Evolutionary conservation across 768 basidiomycete genomes (phyloP), one percentile per base, ranked within the genome.

Genomic region (Stropharia rugosoannulata): DNA sequence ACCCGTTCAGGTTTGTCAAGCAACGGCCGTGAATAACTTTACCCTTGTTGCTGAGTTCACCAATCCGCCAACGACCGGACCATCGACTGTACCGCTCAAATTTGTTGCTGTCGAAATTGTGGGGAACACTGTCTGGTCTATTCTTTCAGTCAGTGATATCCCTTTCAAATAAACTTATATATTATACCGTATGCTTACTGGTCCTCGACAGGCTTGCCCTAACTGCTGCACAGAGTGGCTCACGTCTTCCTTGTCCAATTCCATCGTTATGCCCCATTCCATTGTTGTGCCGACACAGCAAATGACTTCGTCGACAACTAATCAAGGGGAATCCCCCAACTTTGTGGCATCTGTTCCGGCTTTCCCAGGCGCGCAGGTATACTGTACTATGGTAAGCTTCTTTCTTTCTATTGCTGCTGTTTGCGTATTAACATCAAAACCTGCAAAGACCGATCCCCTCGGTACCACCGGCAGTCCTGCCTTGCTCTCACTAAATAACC

Each of bases 191-290:
- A 18, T 8, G 29, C 11, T 45, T 43, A 29, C 27, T 16, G 27
- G 15, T 16, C 36, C 37, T 29, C 48, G 16, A 8, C 35, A 77
- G 76, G 73, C 74, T 3, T 77, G 77, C 56, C 51, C 73, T 27
- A 69, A 64, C 15, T 76, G 76, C 55, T 76, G 75, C 65, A 71
- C 75, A 5, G 75, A 77, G 52, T 79, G 76, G 76, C 73, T 74
- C 12, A 62, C 64, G 12, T 70, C 74, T 44, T 67, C 69, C 9
- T 54, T 79, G 45, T 62, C 70, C 48, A 76, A 76, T 57, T 74
- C 74, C 13, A 70, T 79, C 42, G 70, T 76, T 58, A 63, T 69
- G 48, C 75, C 75, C 7, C 73, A 69, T 18, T 75, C 77, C 4
- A 61, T 68, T 7, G 68, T 68, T 12, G 70, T 77, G 38, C 71